Conservation (phyloP, 495 filamentous ascomycete genomes). For the Penicillium coffeae region DNA sequence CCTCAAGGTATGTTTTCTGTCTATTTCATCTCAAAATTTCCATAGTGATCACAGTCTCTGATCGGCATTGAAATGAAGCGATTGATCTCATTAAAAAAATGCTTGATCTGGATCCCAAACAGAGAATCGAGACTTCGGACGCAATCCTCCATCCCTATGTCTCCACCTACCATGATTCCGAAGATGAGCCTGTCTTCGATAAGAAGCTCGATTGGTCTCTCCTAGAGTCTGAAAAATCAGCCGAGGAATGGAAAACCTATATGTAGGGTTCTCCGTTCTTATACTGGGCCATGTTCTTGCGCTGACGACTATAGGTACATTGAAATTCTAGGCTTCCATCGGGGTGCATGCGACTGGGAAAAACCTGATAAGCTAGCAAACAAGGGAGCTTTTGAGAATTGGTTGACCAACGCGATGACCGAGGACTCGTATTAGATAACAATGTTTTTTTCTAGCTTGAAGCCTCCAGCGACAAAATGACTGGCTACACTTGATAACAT, state of each 20-base stretch:
- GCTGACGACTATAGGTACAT: constrained; percentile 81
- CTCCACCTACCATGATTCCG: constrained; percentile 83
- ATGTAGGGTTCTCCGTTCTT: constrained; percentile 57
- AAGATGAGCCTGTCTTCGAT: constrained; percentile 75
- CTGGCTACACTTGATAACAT: too few species aligned
- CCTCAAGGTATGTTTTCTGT: constrained; percentile 12
- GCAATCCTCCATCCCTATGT: constrained; percentile 82
- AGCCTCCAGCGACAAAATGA: too few species aligned
- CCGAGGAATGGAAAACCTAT: constrained; percentile 99
- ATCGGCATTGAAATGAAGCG: constrained; percentile 56
- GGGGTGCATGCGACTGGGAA: too few species aligned
- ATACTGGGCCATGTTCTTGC: not conserved
- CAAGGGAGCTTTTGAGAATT: too few species aligned
- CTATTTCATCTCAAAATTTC: not conserved
- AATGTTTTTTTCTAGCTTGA: too few species aligned
- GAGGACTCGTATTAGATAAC: too few species aligned
- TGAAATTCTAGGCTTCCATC: constrained; percentile 98
- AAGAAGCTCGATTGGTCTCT: constrained; percentile 10
- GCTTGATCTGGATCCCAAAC: constrained; percentile 87
- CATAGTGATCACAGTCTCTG: constrained; percentile 2
- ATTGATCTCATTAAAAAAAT: constrained; percentile 85
- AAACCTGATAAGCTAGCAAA: too few species aligned
- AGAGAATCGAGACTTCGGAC: constrained; percentile 71
- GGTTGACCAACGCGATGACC: too few species aligned
- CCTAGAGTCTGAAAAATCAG: constrained; percentile 38